Conservation (phyloP, 2,329 filamentous ascomycete genomes). For the Diatrype stigma region DNA sequence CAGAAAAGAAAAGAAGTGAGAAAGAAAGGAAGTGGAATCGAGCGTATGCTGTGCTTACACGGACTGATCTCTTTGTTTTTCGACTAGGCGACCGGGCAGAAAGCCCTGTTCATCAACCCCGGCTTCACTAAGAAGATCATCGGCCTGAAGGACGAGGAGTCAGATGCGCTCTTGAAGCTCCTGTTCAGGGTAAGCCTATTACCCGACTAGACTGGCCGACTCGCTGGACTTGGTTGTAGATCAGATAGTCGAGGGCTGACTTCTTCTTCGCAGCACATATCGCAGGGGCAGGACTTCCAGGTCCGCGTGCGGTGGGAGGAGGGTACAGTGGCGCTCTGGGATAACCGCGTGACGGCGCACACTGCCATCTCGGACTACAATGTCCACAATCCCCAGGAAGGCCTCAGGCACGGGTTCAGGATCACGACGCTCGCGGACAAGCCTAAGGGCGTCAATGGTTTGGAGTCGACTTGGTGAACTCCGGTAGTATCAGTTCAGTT, state of each 20-base stretch:
- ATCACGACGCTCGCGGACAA: conserved; percentile 8
- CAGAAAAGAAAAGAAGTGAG: too few species aligned
- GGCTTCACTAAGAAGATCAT: conserved; percentile 59
- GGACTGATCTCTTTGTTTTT: too few species aligned
- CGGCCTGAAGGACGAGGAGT: conserved; percentile 66
- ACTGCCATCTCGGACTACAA: conserved; percentile 9
- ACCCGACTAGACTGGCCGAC: too few species aligned
- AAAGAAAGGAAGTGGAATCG: too few species aligned
- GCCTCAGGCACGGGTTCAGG: conserved; percentile 9
- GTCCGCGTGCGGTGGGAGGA: conserved; percentile 58
- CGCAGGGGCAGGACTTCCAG: conserved; percentile 58
- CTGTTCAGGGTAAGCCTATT: conserved; percentile 40
- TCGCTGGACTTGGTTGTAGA: too few species aligned
- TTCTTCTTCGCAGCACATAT: conserved; percentile 5
- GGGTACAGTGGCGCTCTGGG: conserved; percentile 63
- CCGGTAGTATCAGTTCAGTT: too few species aligned
- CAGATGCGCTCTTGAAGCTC: conserved; percentile 62
- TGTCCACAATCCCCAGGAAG: conserved; percentile 7
- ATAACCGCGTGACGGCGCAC: conserved; percentile 27
- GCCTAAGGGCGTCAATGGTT: background rate
- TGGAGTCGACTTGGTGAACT: too few species aligned
- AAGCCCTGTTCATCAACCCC: conserved; percentile 64
- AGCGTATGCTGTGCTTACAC: too few species aligned
- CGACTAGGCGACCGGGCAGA: conserved; percentile 51
- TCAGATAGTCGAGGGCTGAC: too few species aligned